These are phyloP conservation scores for Capronia epimyces DNA, from an alignment of 2,329 filamentous ascomycete genomes.

Conservation along the genomic window DNA sequence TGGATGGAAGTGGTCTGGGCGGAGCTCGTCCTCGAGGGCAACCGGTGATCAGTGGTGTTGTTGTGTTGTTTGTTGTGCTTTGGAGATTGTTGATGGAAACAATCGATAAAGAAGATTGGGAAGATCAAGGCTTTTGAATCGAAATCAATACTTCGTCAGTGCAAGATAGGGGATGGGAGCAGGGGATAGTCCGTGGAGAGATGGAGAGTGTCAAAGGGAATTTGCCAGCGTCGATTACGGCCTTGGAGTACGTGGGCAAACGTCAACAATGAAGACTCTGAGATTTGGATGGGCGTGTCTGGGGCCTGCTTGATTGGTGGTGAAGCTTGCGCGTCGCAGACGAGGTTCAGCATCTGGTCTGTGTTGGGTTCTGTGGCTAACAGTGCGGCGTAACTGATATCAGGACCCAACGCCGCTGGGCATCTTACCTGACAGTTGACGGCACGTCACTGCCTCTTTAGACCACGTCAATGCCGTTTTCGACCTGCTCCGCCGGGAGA, in stretches of 20 bases:
- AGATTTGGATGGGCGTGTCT: neutral
- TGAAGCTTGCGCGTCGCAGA: neutral
- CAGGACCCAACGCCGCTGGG: neutral
- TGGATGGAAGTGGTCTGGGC: neutral
- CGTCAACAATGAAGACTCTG: neutral
- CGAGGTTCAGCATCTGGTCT: constrained; percentile 4
- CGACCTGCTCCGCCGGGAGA: neutral
- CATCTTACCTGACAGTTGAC: constrained; percentile 6
- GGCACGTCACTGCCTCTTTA: neutral
- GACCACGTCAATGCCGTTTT: constrained; percentile 1
- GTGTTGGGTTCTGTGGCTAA: neutral
- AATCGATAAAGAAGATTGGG: constrained; percentile 23
- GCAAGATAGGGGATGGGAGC: constrained; percentile 21
- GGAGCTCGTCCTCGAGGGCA: neutral
- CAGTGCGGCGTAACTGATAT: neutral
- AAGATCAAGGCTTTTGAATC: constrained; percentile 18
- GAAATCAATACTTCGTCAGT: constrained; percentile 6
- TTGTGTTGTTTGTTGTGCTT: constrained; percentile 13
- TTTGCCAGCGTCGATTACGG: constrained; percentile 7
- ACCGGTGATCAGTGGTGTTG: constrained; percentile 12
- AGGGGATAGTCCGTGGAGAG: constrained; percentile 20
- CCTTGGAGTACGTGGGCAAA: neutral
- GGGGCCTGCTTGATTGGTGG: neutral
- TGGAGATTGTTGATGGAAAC: constrained; percentile 14
- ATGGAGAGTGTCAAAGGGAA: constrained; percentile 12